Percentiles rank a stretch among this genome's conserved stretches.
phyloP scores from a whole-genome alignment of 2,329 filamentous ascomycete genomes.

The Fusarium musae region DNA sequence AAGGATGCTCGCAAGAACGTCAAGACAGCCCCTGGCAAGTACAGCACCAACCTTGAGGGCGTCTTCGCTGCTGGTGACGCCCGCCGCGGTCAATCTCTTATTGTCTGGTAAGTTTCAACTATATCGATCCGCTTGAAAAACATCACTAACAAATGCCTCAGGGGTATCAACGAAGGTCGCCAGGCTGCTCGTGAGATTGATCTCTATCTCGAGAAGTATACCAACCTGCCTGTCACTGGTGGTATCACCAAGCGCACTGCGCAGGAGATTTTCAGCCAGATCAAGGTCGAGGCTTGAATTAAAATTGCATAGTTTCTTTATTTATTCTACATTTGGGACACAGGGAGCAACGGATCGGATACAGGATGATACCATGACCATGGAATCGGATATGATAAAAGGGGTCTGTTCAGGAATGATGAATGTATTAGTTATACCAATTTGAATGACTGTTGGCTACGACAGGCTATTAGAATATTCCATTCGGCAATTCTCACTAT shows the following conservation, averaged over 20 bases:
- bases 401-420: slow-evolving; percentile 5
- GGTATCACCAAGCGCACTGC: slow-evolving; percentile 90
- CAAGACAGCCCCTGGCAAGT: slow-evolving; percentile 90
- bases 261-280: slow-evolving; percentile 69
- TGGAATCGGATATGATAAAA: slow-evolving; percentile 19
- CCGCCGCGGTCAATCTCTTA: slow-evolving; percentile 91
- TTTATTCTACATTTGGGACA: slow-evolving; percentile 5
- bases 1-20: slow-evolving; percentile 94
- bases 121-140: neutral
- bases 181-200: slow-evolving; percentile 94
- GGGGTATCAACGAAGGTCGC: slow-evolving; percentile 97
- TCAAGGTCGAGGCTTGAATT: slow-evolving; percentile 36
- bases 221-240: slow-evolving; percentile 86
- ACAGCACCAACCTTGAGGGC: slow-evolving; percentile 86
- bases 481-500: neutral
- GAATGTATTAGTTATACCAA: slow-evolving; percentile 37
- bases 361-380: slow-evolving; percentile 31
- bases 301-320: neutral
- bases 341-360: slow-evolving; percentile 27
- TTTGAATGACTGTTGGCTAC: slow-evolving; percentile 32
- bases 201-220: slow-evolving; percentile 82
- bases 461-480: neutral
- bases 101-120: slow-evolving; percentile 80
- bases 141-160: slow-evolving; percentile 46
- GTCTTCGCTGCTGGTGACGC: slow-evolving; percentile 97